Evolutionary conservation across 2,329 filamentous ascomycete genomes (phyloP), one percentile per base, ranked within the genome.

Genomic region (Zymoseptoria brevis): DNA sequence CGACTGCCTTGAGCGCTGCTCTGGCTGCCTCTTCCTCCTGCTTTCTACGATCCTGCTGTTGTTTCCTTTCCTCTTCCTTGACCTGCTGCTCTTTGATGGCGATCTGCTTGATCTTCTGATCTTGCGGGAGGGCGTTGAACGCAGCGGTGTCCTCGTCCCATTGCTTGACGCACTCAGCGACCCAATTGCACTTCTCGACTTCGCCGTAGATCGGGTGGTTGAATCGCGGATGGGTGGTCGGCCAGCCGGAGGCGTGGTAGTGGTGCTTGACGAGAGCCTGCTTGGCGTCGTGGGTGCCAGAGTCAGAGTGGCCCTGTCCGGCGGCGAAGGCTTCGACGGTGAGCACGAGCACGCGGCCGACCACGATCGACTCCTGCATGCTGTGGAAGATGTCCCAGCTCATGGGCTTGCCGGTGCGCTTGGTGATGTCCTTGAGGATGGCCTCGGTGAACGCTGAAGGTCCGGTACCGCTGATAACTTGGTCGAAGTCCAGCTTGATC

Each of bases 241-340:
- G 87, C 87, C 87, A 89, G 60, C 83, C 82, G 1, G 86, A 89
- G 0, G 87, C 87, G 71, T 89, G 87, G 67, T 88, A 90, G 71
- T 89, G 86, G 69, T 90, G 87, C 71, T 85, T 87, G 22, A 89
- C 86, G 1, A 89, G 76, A 1, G 87, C 87, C 19, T 80, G 80
- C 55, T 84, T 78, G 1, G 85, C 79, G 55, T 86, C 80, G 71
- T 89, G 87, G 67, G 86, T 88, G 13, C 86, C 86, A 0, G 85
- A 87, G 68, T 89, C 82, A 0, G 86, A 89, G 71, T 89, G 87
- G 11, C 87, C 87, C 71, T 89, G 86, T 11, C 86, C 86, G 0
- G 86, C 87, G 13, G 86, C 87, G 65, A 89, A 89, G 0, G 86
- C 86, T 72, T 89, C 86, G 4, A 89, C 85, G 1, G 85, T 85